Base-by-base conservation (phyloP, 164 flowering plant genomes). In the Annona cherimola region DNA sequence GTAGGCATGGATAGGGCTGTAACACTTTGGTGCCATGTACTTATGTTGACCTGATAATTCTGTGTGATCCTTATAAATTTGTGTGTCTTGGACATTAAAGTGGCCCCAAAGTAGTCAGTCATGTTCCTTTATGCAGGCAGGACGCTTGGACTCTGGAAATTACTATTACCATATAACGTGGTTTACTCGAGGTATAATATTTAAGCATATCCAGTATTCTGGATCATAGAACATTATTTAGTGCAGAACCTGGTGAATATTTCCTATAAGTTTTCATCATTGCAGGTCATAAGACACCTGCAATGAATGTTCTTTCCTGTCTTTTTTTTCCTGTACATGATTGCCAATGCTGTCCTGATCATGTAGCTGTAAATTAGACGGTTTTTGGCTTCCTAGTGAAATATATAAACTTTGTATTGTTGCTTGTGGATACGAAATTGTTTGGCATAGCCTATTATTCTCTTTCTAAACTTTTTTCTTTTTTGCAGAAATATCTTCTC, bases 401-500 rank as follows among this genome's bases (percentile, higher is more conserved):
- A 41, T 64, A 42, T 26, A 26, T 26, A 26, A 26, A 19, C 41
- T 59, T 59, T 26, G 64, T 61, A 43, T 66, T 42, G 43, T 45
- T 64, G 66, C 65, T 67, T 44, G 39, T 1, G 4, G 35, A 26
- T 26, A 26, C 35, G 35, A 26, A 26, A 26, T 26, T 26, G 35
- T 26, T 26, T 26, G 35, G 35, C 35, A 26, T 26, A 26, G 35
- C 35, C 35, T 26, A 26, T 26, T 26, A 26, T 6, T 44, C 57
- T 2, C 57, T 50, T 50, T 16, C 57, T 67, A 2, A 14, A 9
- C 67, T 35, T 2, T 7, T 19, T 59, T 65, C 16, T 63, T 3
- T 74, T 66, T 75, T 81, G 73, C 62, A 94, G 98, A 90, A 84
- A 70, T 94, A 92, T 77, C 96, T 94, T 78, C 91, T 94, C 69